Percentiles rank a stretch among this genome's conserved stretches.
Evolutionary conservation across 306 rosid species (phyloP).

Genomic region (Corylus heterophylla): DNA sequence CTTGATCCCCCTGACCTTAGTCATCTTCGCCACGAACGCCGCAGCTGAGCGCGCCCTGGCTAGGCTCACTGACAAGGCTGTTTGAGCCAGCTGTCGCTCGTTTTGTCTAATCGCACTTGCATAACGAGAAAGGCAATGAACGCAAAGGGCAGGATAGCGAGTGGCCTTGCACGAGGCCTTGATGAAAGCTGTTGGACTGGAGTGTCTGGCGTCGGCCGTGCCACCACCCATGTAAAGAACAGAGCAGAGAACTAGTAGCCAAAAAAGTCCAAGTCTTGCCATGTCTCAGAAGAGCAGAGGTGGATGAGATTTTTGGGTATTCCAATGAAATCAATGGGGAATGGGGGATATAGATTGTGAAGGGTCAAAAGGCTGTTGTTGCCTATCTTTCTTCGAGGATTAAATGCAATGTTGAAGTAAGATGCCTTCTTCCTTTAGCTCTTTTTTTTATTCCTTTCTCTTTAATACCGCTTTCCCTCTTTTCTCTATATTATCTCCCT

Average conservation of each 20-base stretch:
- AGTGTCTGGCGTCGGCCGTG: conserved; percentile 25
- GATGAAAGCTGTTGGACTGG: conserved; percentile 49
- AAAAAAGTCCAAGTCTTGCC: conserved; percentile 41
- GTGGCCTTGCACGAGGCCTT: conserved; percentile 61
- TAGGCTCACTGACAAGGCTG: conserved; percentile 68
- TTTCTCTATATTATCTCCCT: background rate
- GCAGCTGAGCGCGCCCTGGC: conserved; percentile 43
- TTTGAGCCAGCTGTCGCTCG: conserved; percentile 52
- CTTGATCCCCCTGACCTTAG: conserved; percentile 41
- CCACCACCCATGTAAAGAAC: conserved; percentile 15
- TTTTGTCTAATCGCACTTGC: conserved; percentile 50
- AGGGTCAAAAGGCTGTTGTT: background rate
- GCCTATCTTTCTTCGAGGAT: background rate
- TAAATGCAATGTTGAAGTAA: conserved; percentile 1
- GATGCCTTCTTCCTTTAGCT: background rate
- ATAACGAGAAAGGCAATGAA: conserved; percentile 44
- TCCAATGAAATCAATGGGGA: background rate
- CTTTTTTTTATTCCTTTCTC: background rate
- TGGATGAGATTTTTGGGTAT: background rate
- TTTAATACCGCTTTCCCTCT: background rate
- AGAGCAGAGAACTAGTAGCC: conserved; percentile 30
- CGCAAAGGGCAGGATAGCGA: conserved; percentile 58
- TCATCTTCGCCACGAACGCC: conserved; percentile 48
- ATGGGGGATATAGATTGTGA: conserved; percentile 23
- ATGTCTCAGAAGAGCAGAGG: conserved; percentile 20